Evolutionary conservation across 2,329 filamentous ascomycete species (phyloP).

Genomic region (Cladosporium sp.): DNA sequence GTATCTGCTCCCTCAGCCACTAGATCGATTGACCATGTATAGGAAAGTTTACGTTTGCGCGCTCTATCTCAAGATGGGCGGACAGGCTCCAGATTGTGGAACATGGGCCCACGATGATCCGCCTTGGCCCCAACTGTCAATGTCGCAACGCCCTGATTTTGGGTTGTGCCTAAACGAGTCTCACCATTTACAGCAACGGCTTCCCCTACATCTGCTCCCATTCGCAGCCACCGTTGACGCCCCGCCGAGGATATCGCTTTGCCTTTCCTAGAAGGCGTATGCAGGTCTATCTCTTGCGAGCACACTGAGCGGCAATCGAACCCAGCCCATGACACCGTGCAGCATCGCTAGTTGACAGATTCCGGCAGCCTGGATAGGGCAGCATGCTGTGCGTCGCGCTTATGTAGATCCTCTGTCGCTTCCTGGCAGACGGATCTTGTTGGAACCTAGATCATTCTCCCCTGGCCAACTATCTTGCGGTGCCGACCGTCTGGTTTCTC

Average conservation of each 20-base stretch:
- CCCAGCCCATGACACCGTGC: slow-evolving; percentile 12
- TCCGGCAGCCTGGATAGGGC: slow-evolving; percentile 30
- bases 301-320: slow-evolving; percentile 5
- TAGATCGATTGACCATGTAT: slow-evolving; percentile 14
- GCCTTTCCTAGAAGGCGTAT: slow-evolving; percentile 7
- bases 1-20: slow-evolving; percentile 12
- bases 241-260: slow-evolving; percentile 3
- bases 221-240: slow-evolving; percentile 9
- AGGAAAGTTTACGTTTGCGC: slow-evolving; percentile 12
- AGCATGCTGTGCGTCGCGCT: slow-evolving; percentile 34
- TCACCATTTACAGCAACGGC: slow-evolving; percentile 15
- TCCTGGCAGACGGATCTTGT: slow-evolving; percentile 20
- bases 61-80: slow-evolving; percentile 14
- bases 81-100: slow-evolving; percentile 13
- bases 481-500: slow-evolving; percentile 11
- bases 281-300: slow-evolving; percentile 14
- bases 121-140: slow-evolving; percentile 14
- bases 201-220: slow-evolving; percentile 13
- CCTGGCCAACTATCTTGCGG: not conserved
- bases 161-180: slow-evolving; percentile 2
- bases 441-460: slow-evolving; percentile 13
- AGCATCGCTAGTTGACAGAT: slow-evolving; percentile 20
- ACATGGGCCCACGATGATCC: slow-evolving; percentile 12
- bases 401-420: slow-evolving; percentile 29
- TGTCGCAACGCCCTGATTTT: slow-evolving; percentile 5